Percentiles rank a stretch among this genome's conserved stretches.
Evolutionary conservation across 1,284 basidiomycete species (phyloP).

Genomic region (Ustilago shanxiensis): DNA sequence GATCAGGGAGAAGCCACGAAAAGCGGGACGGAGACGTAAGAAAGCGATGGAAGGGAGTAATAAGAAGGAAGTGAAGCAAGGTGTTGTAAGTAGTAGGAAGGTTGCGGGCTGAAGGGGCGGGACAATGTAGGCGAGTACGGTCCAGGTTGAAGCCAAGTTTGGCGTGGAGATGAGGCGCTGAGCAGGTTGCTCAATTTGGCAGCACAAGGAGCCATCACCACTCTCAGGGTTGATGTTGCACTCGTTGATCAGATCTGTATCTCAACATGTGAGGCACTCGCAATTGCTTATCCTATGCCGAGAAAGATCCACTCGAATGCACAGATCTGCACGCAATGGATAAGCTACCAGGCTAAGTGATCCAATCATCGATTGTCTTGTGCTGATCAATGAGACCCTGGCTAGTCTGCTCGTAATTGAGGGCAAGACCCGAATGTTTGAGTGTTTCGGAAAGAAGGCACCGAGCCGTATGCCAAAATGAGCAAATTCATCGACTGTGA

Average conservation of each 20-base stretch:
- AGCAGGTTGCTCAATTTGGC: not conserved
- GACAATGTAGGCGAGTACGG: not conserved
- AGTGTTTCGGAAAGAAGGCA: conserved; percentile 20
- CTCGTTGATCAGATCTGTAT: not conserved
- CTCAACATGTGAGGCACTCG: not conserved
- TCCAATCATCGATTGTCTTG: not conserved
- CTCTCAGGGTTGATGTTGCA: not conserved
- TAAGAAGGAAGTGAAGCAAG: not conserved
- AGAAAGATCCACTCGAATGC: not conserved
- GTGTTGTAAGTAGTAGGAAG: conserved; percentile 3
- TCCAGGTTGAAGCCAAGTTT: not conserved
- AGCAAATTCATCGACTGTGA: conserved; percentile 11
- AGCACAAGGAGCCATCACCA: not conserved
- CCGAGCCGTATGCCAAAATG: not conserved
- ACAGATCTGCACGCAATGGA: conserved; percentile 1
- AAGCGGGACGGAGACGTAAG: conserved; percentile 1
- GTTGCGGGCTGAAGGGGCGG: not conserved
- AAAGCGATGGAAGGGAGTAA: not conserved
- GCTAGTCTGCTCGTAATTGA: not conserved
- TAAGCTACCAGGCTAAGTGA: not conserved
- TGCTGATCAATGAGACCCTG: not conserved
- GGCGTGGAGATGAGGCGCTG: not conserved
- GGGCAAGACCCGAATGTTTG: conserved; percentile 27
- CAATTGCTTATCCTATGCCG: not conserved
- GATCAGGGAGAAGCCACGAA: conserved; percentile 13